Evolutionary conservation across 164 flowering plant genomes (phyloP).

Genomic region (Vitis cinerea): DNA sequence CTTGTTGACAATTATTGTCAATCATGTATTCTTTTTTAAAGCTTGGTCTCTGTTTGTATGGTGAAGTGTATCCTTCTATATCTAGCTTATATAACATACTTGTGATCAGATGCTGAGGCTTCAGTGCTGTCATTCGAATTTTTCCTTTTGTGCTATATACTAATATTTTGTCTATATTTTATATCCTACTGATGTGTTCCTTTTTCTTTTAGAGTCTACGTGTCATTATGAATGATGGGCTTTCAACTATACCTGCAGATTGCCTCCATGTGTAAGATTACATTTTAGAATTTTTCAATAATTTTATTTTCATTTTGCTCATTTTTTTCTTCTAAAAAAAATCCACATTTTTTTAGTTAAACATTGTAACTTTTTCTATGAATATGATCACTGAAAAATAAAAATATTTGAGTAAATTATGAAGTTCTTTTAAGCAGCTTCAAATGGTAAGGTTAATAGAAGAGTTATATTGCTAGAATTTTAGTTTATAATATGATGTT

Average conservation of each 20-base stretch:
- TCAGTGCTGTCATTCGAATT: too few relatives aligned
- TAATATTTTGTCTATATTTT: not conserved
- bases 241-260: slow-evolving; percentile 71
- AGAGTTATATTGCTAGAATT: too few relatives aligned
- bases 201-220: slow-evolving; percentile 66
- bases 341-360: not conserved
- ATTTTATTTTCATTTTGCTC: not conserved
- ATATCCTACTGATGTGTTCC: slow-evolving; percentile 3
- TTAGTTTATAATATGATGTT: too few relatives aligned
- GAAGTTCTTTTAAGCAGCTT: too few relatives aligned
- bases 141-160: too few relatives aligned
- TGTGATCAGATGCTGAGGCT: too few relatives aligned
- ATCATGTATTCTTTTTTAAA: too few relatives aligned
- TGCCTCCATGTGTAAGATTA: slow-evolving; percentile 78
- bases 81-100: too few relatives aligned
- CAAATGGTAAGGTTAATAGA: too few relatives aligned
- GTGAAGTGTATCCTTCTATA: not conserved
- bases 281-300: not conserved
- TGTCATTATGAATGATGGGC: slow-evolving; percentile 95
- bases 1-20: too few relatives aligned
- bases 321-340: not conserved
- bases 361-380: not conserved
- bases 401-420: too few relatives aligned
- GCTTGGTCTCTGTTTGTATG: not conserved
- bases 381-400: too few relatives aligned